Base-by-base conservation (phyloP, 2,329 filamentous ascomycete species). In the Endocalyx cinctus region DNA sequence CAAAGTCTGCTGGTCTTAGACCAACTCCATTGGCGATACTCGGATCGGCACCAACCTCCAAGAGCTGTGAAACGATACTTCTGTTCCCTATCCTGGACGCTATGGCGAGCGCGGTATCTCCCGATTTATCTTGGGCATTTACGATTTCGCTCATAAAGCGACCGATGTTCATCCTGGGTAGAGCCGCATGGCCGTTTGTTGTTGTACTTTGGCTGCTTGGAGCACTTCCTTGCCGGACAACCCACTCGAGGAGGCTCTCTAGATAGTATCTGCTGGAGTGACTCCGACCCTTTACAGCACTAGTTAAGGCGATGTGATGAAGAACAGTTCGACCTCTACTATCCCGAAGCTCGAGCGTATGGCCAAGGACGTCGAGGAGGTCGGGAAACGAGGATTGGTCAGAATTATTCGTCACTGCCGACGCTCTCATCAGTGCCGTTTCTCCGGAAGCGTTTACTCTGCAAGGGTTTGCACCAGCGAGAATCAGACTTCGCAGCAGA, bases 81-180 rank as follows among this genome's bases (percentile, higher is more conserved):
- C 84, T 75, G 56, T 95, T 97, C 15, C 88, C 87, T 46, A 96
- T 94, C 41, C 92, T 76, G 2, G 92, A 89, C 2, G 90, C 92
- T 42, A 97, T 82, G 48, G 96, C 96, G 14, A 98, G 69, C 0
- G 92, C 92, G 0, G 92, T 98, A 54, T 98, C 94, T 1, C 92
- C 92, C 20, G 85, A 84, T 51, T 89, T 88, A 59, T 98, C 92
- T 50, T 90, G 85, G 1, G 89, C 84, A 51, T 98, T 97, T 39
- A 98, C 90, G 58, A 98, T 94, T 55, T 97, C 89, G 30, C 84
- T 87, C 77, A 98, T 94, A 63, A 98, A 98, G 23, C 87, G 81
- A 18, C 87, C 89, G 33, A 98, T 74, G 16, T 84, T 87, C 62
- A 97, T 94, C 42, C 75, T 86, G 34, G 77, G 84, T 26, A 48